Base-by-base conservation (phyloP, 805 yeast genomes). In the Candida glaebosa region DNA sequence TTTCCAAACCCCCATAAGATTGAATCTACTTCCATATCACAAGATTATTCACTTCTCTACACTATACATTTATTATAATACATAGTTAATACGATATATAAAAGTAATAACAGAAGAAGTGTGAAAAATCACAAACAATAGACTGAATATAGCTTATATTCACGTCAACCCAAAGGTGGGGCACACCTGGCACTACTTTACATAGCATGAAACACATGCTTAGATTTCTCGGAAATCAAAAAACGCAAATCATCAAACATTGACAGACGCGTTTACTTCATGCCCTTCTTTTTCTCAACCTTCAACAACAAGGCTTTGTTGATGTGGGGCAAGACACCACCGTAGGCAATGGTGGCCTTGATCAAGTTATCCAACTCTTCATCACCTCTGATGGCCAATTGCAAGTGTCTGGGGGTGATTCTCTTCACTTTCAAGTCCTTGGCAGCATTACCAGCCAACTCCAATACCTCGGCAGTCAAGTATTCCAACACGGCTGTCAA, bases 391-490 rank as follows among this genome's bases (percentile, higher is more conserved):
- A 90, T 90, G 48, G 98, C 98, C 59, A 90, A 78, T 69, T 90
- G 96, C 60, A 90, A 76, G 68, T 90, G 98, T 72, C 98, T 87
- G 59, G 98, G 98, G 15, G 96, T 89, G 64, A 90, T 90, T 83
- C 98, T 88, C 71, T 90, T 89, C 54, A 88, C 93, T 65, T 87
- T 87, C 64, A 88, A 76, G 61, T 91, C 97, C 67, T 91, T 89
- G 35, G 98, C 97, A 28, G 98, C 98, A 64, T 91, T 91, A 69
- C 98, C 97, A 44, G 98, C 97, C 77, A 91, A 76, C 74, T 91
- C 98, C 58, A 91, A 78, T 38, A 91, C 96, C 75, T 91, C 98
- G 30, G 98, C 97, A 41, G 97, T 89, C 60, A 91, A 75, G 71
- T 91, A 91, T 69, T 91, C 98, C 52, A 91, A 79, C 34, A 91